Evolutionary conservation across 257 asterid genomes (phyloP), one percentile per base, ranked within the genome.

Genomic region (Solanum habrochaites): DNA sequence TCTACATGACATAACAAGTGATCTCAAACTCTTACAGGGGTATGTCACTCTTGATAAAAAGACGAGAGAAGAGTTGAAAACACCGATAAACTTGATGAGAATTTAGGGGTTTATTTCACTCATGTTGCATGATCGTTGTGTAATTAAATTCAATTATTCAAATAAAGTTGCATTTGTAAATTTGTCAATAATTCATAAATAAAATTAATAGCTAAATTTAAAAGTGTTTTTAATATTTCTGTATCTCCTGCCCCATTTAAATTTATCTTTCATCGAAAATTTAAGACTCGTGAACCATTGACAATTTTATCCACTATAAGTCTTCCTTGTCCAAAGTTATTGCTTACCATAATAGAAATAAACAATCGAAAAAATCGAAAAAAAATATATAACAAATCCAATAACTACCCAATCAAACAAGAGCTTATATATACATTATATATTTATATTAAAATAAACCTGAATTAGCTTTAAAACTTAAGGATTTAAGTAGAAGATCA

Each of bases 401-500:
- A 4, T 80, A 27, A 47, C 84, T 29, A 27, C 4, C 80, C 21
- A 40, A 62, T 23, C 27, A 56, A 8, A 13, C 80, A 84, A 62
- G 14, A 6, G 9, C 6, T 27, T 29, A 14, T 5, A 83, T 11
- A 83, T 11, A 37, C 13, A 58, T 47, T 10, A 49, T 49, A 45
- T 45, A 47, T 49, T 0, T 49, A 18, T 52, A 18, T 52, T 52
- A 67, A 83, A 21, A 27, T 49, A 25, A 47, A 39, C 39, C 64
- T 4, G 4, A 43, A 43, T 43, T 12, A 78, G 25, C 85, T 18
- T 80, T 10, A 49, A 47, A 39, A 81, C 29, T 81, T 49, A n/a
- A 16, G 20, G 45, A 81, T 81, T 81, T 49, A 81, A 81, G 85
- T 49, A 49, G 45, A 81, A 49, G 69, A 81, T 14, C 84, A 27